phyloP scores from a whole-genome alignment of 768 basidiomycete species.

The Tremella yokohamensis region DNA sequence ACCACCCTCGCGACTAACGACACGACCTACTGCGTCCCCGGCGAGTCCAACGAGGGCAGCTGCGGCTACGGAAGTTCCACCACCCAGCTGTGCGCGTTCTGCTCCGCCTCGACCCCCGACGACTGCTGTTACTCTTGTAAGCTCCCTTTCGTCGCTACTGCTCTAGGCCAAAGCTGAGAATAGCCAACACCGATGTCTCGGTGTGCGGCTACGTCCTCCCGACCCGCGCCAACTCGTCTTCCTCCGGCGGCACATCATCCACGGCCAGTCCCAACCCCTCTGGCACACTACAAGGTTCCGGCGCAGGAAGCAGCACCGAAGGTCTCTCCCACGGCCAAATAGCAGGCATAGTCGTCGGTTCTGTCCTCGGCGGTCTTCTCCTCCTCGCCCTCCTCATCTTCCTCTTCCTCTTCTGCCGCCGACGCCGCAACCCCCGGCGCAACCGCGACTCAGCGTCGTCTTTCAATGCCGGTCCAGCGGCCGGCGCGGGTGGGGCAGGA shows the following conservation, averaged over 20 bases:
- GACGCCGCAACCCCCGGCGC: slow-evolving; percentile 11
- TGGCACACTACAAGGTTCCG: slow-evolving; percentile 11
- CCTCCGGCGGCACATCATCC: slow-evolving; percentile 10
- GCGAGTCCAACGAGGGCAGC: slow-evolving; percentile 40
- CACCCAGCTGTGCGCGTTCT: slow-evolving; percentile 37
- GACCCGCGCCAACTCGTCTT: slow-evolving; percentile 10
- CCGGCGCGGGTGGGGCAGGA: slow-evolving; percentile 11
- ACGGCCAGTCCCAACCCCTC: slow-evolving; percentile 1
- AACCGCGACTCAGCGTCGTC: slow-evolving; percentile 28
- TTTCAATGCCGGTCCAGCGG: slow-evolving; percentile 12
- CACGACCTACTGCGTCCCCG: slow-evolving; percentile 37
- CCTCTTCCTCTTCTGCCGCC: slow-evolving; percentile 23
- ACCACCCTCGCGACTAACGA: slow-evolving; percentile 43
- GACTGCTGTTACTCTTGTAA: slow-evolving; percentile 40
- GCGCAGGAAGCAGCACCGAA: not conserved
- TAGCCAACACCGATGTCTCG: slow-evolving; percentile 41
- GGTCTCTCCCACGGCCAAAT: slow-evolving; percentile 35
- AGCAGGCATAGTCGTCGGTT: slow-evolving; percentile 45
- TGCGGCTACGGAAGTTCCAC: slow-evolving; percentile 41
- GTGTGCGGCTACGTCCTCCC: slow-evolving; percentile 42
- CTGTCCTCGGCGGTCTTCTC: slow-evolving; percentile 43
- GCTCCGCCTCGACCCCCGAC: slow-evolving; percentile 34
- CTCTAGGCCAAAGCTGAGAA: not conserved
- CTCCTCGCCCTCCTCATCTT: slow-evolving; percentile 25
- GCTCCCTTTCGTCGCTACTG: not conserved